These are phyloP conservation scores for Mycena capillaripes DNA, from an alignment of 768 basidiomycete species.

Conservation along the genomic window DNA sequence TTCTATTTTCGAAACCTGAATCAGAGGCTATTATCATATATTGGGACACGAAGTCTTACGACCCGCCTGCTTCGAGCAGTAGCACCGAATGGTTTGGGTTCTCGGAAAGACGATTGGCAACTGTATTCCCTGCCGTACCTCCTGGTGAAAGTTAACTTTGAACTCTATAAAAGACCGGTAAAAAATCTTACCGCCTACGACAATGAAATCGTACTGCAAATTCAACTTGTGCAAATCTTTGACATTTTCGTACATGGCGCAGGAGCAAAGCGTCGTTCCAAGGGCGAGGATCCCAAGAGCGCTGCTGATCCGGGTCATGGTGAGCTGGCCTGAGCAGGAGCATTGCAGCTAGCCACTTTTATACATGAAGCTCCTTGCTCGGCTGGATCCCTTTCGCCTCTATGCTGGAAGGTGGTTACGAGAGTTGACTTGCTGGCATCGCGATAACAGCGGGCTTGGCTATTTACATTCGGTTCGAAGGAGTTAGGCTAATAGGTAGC, in stretches of 20 bases:
- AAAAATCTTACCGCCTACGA: not conserved
- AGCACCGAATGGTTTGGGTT: conserved; percentile 38
- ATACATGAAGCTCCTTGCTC: too few relatives aligned
- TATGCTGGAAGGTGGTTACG: too few relatives aligned
- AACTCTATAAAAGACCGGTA: not conserved
- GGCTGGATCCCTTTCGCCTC: too few relatives aligned
- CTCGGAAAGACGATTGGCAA: conserved; percentile 43
- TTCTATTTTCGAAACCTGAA: not conserved
- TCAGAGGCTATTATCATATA: too few relatives aligned
- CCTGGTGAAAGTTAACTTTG: too few relatives aligned
- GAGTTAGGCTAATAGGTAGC: too few relatives aligned
- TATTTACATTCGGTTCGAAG: too few relatives aligned
- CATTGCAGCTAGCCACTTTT: too few relatives aligned
- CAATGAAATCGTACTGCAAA: conserved; percentile 9
- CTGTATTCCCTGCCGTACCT: conserved; percentile 44
- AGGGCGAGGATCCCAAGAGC: not conserved
- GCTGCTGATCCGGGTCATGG: too few relatives aligned
- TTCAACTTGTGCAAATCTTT: not conserved
- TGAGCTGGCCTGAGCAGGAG: too few relatives aligned
- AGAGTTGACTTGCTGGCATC: too few relatives aligned
- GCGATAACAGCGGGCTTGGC: too few relatives aligned
- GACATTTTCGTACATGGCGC: not conserved
- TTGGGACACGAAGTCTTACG: conserved; percentile 26
- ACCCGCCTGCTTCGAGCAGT: conserved; percentile 43
- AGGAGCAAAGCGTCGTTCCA: not conserved